phyloP scores from a whole-genome alignment of 148 eudicot species.

The Simmondsia chinensis region DNA sequence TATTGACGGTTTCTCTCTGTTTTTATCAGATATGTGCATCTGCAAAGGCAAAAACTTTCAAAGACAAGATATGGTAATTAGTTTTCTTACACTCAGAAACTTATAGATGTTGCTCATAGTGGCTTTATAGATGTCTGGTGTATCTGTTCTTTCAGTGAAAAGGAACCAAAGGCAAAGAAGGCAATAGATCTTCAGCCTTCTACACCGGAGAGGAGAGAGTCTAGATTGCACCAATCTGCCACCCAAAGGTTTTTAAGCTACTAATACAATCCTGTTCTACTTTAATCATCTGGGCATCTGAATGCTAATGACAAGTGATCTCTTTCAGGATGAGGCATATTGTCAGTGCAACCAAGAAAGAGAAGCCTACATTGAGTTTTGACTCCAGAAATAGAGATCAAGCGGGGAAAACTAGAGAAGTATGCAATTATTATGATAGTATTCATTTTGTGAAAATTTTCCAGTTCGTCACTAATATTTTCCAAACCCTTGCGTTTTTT shows the following conservation, averaged over 20 bases:
- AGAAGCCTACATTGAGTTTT: constrained; percentile 1
- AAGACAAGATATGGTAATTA: too few relatives aligned
- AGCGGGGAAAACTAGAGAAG: constrained; percentile 15
- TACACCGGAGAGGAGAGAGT: constrained; percentile 19
- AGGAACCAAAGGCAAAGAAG: constrained; percentile 21
- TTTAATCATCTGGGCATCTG: background rate
- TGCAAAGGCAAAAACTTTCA: too few relatives aligned
- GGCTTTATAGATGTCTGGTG: background rate
- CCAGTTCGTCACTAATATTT: too few relatives aligned
- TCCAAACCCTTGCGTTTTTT: too few relatives aligned
- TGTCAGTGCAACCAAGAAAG: constrained; percentile 14
- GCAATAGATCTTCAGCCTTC: constrained; percentile 14
- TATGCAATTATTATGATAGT: too few relatives aligned
- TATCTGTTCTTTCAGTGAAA: constrained; percentile 16
- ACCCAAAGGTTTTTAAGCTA: constrained; percentile 34
- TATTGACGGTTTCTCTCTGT: too few relatives aligned
- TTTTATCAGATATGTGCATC: too few relatives aligned
- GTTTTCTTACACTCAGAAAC: background rate
- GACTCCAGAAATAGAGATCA: constrained; percentile 9
- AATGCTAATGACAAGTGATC: background rate
- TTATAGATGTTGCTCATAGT: background rate
- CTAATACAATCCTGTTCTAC: background rate
- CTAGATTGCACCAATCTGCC: constrained; percentile 19
- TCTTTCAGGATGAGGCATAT: constrained; percentile 22
- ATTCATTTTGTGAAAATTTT: too few relatives aligned